Evolutionary conservation across 495 filamentous ascomycete species (phyloP), one percentile per base, ranked within the genome.

Genomic region (Aspergillus asperescens): DNA sequence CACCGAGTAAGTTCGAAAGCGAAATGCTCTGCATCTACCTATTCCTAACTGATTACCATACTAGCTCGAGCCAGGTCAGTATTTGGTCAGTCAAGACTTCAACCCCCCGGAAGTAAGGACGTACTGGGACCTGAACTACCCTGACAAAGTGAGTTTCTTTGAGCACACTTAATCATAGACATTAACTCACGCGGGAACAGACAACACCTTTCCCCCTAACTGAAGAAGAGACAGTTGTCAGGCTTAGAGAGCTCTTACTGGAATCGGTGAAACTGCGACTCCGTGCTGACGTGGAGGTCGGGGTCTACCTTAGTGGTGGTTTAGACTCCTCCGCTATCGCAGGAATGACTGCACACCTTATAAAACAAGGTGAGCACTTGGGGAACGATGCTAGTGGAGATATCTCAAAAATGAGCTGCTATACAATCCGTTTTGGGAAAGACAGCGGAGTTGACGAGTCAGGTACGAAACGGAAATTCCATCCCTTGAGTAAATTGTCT

Each of bases 281-380:
- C 24, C 67, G 75, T 18, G 77, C 77, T 2, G 77, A 81, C 59
- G 78, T 81, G 0, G 70, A 70, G 6, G 64, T 81, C 6, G 77
- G 77, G 1, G 62, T 81, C 37, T 78, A 75, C 47, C 61, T 81
- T 1, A 72, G 65, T 20, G 78, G 78, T n/a, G 79, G 79, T 2
- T 63, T 82, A 24, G 78, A 79, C 53, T 77, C 72, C 5, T 76
- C 76, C 0, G 67, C 69, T 6, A 60, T 80, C 24, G 78, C 77
- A 13, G 76, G 78, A 12, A 81, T 81, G 58, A 73, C 73, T 19
- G 67, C 66, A 1, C 64, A 78, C 51, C 69, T 80, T 2, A 61
- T 74, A 1, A 59, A 69, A 19, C 61, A 78, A 34, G 68, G 66
- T 15, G 57, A 62, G 6, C 57, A 57, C 28, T 59, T 74, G 6